Evolutionary conservation across 495 filamentous ascomycete genomes (phyloP).

Genomic region (Cryomyces minteri): DNA sequence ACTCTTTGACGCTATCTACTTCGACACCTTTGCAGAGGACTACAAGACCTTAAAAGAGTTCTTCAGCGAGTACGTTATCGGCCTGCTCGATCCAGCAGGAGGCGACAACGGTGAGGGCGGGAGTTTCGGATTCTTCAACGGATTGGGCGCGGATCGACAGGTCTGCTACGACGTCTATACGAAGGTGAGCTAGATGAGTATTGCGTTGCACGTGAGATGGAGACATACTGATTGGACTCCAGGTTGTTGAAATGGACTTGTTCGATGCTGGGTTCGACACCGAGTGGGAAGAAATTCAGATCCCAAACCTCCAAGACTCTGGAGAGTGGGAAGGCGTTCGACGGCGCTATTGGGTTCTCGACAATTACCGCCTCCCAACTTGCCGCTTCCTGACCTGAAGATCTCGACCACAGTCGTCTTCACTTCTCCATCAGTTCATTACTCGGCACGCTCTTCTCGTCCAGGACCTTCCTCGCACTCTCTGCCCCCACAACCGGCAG

Average conservation of each 20-base stretch:
- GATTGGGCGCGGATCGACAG: conserved; percentile 77
- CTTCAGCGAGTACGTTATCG: conserved; percentile 73
- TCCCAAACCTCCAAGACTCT: conserved; percentile 36
- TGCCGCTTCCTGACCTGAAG: conserved; percentile 21
- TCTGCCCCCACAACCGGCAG: conserved; percentile 16
- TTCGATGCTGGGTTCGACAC: conserved; percentile 82
- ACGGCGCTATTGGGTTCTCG: conserved; percentile 73
- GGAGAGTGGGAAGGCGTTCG: conserved; percentile 75
- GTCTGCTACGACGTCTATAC: conserved; percentile 93
- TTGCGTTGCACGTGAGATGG: not conserved
- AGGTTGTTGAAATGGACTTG: conserved; percentile 77
- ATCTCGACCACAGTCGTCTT: not conserved
- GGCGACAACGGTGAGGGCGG: conserved; percentile 25
- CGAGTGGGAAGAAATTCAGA: conserved; percentile 60
- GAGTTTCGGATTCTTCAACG: conserved; percentile 87
- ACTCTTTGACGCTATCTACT: conserved; percentile 85
- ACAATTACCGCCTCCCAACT: conserved; percentile 51
- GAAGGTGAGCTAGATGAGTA: conserved; percentile 24
- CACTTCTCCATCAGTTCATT: conserved; percentile 9
- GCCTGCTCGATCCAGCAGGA: conserved; percentile 39
- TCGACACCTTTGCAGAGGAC: conserved; percentile 92
- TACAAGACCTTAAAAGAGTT: conserved; percentile 73
- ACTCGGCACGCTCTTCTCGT: conserved; percentile 8
- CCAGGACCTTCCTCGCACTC: conserved; percentile 15
- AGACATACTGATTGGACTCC: not conserved